Base-by-base conservation (phyloP, 306 rosid species). In the Rosa rugosa region DNA sequence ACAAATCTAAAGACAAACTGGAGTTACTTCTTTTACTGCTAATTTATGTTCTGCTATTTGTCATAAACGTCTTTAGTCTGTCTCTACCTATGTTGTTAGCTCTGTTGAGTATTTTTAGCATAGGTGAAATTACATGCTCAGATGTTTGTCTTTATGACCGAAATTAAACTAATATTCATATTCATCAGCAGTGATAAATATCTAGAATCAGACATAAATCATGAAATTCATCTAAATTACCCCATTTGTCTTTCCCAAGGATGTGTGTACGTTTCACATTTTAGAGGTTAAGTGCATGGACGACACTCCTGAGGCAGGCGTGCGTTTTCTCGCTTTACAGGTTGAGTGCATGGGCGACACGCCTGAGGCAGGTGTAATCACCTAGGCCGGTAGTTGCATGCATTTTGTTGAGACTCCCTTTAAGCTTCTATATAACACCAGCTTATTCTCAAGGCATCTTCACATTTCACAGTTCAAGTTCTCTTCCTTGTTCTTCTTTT, bases 331-430 rank as follows among this genome's bases (percentile, higher is more conserved):
- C 5, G 14, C 54, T 67, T 47, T 6, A 51, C 16, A 51, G 38
- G 20, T 77, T 53, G 65, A 53, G 44, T 16, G 27, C 69, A 76
- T 40, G 69, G 42, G 53, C 16, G 42, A 69, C 59, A 56, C 3
- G 10, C 27, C 51, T 23, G 50, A 27, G 85, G 77, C 77, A 71
- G 42, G 42, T 71, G 81, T 81, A 57, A 62, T 71, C 73, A 47
- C 60, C 45, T 63, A 60, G 36, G 40, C 69, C 41, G 42, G 22
- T 62, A 11, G 65, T 76, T 75, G n/a, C 68, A 70, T 81, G 68
- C 56, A 81, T 53, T 22, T 60, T 53, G 68, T 31, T 6, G 16
- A 17, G 17, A 11, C 38, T 0, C 67, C 17, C 31, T 72, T 73
- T 64, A 49, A 53, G 47, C 69, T 13, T 76, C 77, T 81, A 59